Base-by-base conservation (phyloP, 2,329 filamentous ascomycete genomes). In the Penicillium sp. region DNA sequence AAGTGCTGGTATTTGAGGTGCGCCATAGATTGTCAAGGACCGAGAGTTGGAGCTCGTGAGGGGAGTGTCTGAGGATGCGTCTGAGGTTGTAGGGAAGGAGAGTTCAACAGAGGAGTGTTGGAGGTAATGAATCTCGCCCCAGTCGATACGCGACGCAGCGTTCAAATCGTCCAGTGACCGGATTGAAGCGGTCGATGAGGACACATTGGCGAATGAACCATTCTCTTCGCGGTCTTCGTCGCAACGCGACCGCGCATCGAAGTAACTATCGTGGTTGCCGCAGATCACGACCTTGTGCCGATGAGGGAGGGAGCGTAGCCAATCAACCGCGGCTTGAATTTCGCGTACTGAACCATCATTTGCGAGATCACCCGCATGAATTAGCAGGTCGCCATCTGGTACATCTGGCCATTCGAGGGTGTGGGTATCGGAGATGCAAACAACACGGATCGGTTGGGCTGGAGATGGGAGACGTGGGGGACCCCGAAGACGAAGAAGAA, bases 391-490 rank as follows among this genome's bases (percentile, higher is more conserved):
- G 51, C 91, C 92, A 9, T 81, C 73, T 0, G 91, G 90, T 3
- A 75, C 57, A 31, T 70, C 63, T 12, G 54, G 39, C 58, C 69
- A 71, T 60, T 70, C 60, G 0, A 95, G 78, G n/a, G 78, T 62
- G 74, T 96, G 93, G 0, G 93, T 96, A 74, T 96, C 93, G 9
- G 90, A 93, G 58, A 96, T 84, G 73, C 90, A 95, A 58, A 96
- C 89, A 24, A 96, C 81, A 54, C 85, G 85, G 66, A 96, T 83
- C 6, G 82, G 74, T 1, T 75, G 76, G 50, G 68, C 75, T 29
- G 76, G 76, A 2, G 84, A 80, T 10, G 85, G 82, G 15, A 70
- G 76, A 60, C 85, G 83, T 0, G 88, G 84, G 10, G 78, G 71
- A 2, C 88, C 86, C 26, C 89, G 87, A 3, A 95, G 80, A 62